phyloP scores from a whole-genome alignment of 768 basidiomycete genomes.

The Lactifluus pinguis region DNA sequence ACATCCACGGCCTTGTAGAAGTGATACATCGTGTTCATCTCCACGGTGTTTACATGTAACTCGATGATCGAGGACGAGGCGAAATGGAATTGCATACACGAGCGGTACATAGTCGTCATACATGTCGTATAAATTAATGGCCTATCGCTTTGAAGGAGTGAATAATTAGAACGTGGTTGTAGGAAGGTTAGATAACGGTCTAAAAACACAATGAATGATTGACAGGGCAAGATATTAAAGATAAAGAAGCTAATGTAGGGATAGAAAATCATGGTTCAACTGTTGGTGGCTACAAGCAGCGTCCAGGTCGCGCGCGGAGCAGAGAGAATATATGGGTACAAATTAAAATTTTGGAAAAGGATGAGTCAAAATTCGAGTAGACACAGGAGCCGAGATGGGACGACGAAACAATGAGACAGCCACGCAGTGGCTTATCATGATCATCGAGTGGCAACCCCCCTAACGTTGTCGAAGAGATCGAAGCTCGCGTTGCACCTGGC shows the following conservation, averaged over 20 bases:
- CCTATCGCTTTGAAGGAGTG: too few relatives aligned
- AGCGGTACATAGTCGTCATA: too few relatives aligned
- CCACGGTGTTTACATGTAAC: background rate
- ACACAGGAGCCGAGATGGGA: background rate
- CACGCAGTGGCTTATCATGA: background rate
- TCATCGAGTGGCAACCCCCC: background rate
- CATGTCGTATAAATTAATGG: too few relatives aligned
- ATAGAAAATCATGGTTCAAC: background rate
- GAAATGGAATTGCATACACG: too few relatives aligned
- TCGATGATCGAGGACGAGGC: background rate
- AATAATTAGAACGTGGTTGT: too few relatives aligned
- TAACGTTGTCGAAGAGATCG: slow-evolving; percentile 31
- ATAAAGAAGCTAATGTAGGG: background rate
- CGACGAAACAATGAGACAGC: background rate
- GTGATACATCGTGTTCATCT: background rate
- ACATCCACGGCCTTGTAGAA: background rate
- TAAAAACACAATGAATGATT: background rate
- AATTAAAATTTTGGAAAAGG: background rate
- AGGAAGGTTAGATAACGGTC: background rate
- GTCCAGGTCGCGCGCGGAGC: background rate
- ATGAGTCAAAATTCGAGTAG: background rate
- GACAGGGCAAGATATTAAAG: background rate
- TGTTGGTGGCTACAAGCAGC: background rate
- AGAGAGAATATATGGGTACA: background rate
- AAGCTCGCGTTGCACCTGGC: slow-evolving; percentile 18